Conservation (phyloP, 2,329 filamentous ascomycete species). For the Esteya vermicola region DNA sequence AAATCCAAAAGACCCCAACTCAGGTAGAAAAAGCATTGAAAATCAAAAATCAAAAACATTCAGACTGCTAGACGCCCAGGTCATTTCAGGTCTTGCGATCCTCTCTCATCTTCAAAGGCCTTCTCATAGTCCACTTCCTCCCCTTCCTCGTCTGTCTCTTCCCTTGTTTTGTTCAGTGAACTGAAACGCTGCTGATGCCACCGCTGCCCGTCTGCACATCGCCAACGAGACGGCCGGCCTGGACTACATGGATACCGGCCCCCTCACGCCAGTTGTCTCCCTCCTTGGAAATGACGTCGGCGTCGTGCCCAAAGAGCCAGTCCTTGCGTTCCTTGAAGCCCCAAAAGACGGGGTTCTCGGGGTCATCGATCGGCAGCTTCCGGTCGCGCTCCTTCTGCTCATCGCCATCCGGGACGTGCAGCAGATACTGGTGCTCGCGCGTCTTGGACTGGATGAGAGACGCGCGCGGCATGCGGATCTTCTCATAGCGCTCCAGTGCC, state of each 20-base stretch:
- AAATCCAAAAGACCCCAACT: no score
- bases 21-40: no score
- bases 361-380: slow-evolving; percentile 6
- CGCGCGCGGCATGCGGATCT: slow-evolving; percentile 10
- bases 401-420: slow-evolving; percentile 13
- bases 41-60: no score
- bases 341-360: slow-evolving; percentile 14
- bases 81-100: no score
- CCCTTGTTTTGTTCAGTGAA: background rate
- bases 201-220: background rate
- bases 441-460: slow-evolving; percentile 11
- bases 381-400: slow-evolving; percentile 11
- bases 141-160: background rate
- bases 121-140: background rate
- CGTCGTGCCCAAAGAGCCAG: slow-evolving; percentile 17
- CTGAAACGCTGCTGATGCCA: background rate
- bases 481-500: slow-evolving; percentile 7
- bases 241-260: background rate
- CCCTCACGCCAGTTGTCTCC: background rate
- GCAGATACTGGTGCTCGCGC: slow-evolving; percentile 12
- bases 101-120: no score
- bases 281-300: slow-evolving; percentile 4
- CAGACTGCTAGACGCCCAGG: no score
- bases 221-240: background rate
- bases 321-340: slow-evolving; percentile 17